These are phyloP conservation scores for Nemania diffusa DNA, from an alignment of 2,329 filamentous ascomycete genomes.

Conservation along the genomic window DNA sequence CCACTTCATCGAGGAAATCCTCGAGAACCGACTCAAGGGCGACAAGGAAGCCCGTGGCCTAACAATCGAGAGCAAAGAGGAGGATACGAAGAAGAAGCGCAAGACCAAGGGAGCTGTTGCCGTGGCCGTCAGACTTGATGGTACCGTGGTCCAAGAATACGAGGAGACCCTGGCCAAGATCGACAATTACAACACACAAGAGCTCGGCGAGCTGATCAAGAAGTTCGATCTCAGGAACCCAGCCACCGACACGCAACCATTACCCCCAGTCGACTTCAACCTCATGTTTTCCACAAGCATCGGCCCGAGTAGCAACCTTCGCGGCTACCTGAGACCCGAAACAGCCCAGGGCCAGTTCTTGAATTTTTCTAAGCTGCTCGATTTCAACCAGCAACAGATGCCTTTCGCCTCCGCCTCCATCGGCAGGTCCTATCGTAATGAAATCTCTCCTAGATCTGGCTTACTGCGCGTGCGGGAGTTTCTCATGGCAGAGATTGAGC, in stretches of 20 bases:
- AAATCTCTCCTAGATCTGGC: slow-evolving; percentile 93
- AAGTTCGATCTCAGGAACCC: slow-evolving; percentile 95
- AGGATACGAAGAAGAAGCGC: slow-evolving; percentile 78
- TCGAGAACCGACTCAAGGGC: slow-evolving; percentile 86
- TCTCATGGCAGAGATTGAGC: slow-evolving; percentile 98
- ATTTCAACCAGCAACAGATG: slow-evolving; percentile 95
- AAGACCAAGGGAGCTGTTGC: slow-evolving; percentile 80
- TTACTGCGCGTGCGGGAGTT: slow-evolving; percentile 96
- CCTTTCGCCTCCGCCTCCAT: slow-evolving; percentile 97
- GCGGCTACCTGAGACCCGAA: slow-evolving; percentile 89
- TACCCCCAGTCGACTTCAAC: slow-evolving; percentile 90
- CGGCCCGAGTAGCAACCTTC: slow-evolving; percentile 87
- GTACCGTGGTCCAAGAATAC: slow-evolving; percentile 87
- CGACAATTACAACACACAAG: slow-evolving; percentile 90
- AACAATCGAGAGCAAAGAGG: slow-evolving; percentile 80
- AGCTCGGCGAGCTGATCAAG: slow-evolving; percentile 87
- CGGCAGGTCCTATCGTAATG: slow-evolving; percentile 97
- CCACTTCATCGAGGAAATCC: slow-evolving; percentile 93
- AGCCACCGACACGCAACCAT: slow-evolving; percentile 77
- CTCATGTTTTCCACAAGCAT: slow-evolving; percentile 91
- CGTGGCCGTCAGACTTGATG: slow-evolving; percentile 85
- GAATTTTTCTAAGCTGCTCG: slow-evolving; percentile 94
- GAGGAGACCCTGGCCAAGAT: slow-evolving; percentile 91
- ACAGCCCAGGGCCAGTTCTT: slow-evolving; percentile 98
- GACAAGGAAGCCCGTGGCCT: slow-evolving; percentile 92